Conservation (phyloP, 176 grass and related monocot species). For the Zea mays region Zm-B73-REFERENCE-NAM-5.0 NC_050097.1:187918501-187919000, state of each 20-base stretch:
- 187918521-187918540: too few relatives aligned
- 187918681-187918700: constrained; percentile 31
- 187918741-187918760: constrained; percentile 75
- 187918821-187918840: constrained; percentile 77
- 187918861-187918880: constrained; percentile 87
- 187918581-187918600: too few relatives aligned
- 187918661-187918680: constrained; percentile 15
- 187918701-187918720: constrained; percentile 49
- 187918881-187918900: constrained; percentile 61
- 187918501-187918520: too few relatives aligned
- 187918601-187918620: constrained; percentile 23
- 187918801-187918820: constrained; percentile 89
- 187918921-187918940: constrained; percentile 96
- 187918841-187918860: constrained; percentile 58
- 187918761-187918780: constrained; percentile 68
- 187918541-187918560: too few relatives aligned
- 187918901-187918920: constrained; percentile 76
- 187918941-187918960: constrained; percentile 65
- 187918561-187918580: too few relatives aligned
- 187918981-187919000: constrained; percentile 22
- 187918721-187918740: constrained; percentile 92
- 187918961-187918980: constrained; percentile 10
- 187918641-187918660: not conserved
- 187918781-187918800: constrained; percentile 89
- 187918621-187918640: not conserved